Evolutionary conservation across 371 early-diverging fungal genomes (phyloP), one percentile per base, ranked within the genome.

Genomic region (Capniomyces stellatus): DNA sequence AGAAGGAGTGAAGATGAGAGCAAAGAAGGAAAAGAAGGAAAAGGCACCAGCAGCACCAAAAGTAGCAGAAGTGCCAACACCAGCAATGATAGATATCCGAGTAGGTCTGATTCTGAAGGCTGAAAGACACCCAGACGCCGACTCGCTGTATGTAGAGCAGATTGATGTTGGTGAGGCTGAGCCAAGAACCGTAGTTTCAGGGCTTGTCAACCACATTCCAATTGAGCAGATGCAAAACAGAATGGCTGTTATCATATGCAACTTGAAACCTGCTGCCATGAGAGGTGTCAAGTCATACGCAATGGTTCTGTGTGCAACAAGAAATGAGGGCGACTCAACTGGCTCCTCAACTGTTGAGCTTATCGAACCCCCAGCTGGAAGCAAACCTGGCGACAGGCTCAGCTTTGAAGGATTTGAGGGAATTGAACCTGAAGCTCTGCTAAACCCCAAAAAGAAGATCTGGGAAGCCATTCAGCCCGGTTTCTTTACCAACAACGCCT

Each of bases 371-470:
- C 89, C 89, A 29, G 76, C 77, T 58, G 86, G 87, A 29, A 72
- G 76, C 64, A 74, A 76, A 61, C 91, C 95, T 29, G 97, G 97
- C 55, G 90, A 90, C 62, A 76, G 81, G 52, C 85, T 90, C 55
- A 86, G 72, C 75, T 83, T 94, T 72, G 87, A 85, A 51, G 90
- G 88, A 27, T 81, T 83, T 69, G 83, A 88, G 69, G 71, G 66
- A 25, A 81, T 71, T 63, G 77, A 64, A 62, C 94, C 83, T 24
- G 93, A 92, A 60, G 82, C 79, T 61, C 74, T 79, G 31, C 75
- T 96, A 59, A 90, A 91, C 66, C 93, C 95, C 63, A 96, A 96
- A 78, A 91, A 89, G 79, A 96, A 96, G 76, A 83, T 92, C 59
- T 94, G 78, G 75, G 97, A 96, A 66, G 82, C 89, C 28, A 81